phyloP scores from a whole-genome alignment of 1,284 basidiomycete genomes.

The Melampsora larici-populina region DNA sequence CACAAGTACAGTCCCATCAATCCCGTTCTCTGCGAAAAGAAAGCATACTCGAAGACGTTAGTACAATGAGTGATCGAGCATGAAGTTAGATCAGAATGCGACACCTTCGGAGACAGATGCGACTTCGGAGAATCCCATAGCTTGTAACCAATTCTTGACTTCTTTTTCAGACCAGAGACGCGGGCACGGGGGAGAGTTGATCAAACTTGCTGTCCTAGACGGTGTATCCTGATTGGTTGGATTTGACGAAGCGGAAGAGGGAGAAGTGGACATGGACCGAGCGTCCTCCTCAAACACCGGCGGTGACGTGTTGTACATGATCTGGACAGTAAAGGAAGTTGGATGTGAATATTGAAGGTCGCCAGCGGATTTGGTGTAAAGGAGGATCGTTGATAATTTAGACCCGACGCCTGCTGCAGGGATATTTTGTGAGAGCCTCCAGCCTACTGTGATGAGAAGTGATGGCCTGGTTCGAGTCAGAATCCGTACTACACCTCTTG shows the following conservation, averaged over 20 bases:
- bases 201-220: constrained; percentile 4
- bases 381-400: neutral
- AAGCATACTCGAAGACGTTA: neutral
- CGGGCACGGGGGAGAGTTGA: constrained; percentile 8
- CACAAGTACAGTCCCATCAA: constrained; percentile 36
- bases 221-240: neutral
- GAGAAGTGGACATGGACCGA: constrained; percentile 28
- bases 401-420: neutral
- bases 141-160: constrained; percentile 29
- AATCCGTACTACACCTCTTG: neutral
- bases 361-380: neutral
- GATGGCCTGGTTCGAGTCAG: neutral
- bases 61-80: neutral
- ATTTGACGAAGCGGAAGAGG: constrained; percentile 21
- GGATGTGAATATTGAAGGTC: neutral
- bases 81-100: neutral
- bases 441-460: neutral
- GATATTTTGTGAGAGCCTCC: neutral
- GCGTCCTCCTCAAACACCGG: neutral
- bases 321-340: neutral
- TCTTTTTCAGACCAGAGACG: constrained; percentile 34
- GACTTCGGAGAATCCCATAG: constrained; percentile 24
- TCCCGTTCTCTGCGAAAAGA: constrained; percentile 26
- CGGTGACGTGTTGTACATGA: constrained; percentile 1
- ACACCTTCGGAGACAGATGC: constrained; percentile 29